Conservation (phyloP, 306 rosid genomes). For the Begonia fuchsioides region DNA sequence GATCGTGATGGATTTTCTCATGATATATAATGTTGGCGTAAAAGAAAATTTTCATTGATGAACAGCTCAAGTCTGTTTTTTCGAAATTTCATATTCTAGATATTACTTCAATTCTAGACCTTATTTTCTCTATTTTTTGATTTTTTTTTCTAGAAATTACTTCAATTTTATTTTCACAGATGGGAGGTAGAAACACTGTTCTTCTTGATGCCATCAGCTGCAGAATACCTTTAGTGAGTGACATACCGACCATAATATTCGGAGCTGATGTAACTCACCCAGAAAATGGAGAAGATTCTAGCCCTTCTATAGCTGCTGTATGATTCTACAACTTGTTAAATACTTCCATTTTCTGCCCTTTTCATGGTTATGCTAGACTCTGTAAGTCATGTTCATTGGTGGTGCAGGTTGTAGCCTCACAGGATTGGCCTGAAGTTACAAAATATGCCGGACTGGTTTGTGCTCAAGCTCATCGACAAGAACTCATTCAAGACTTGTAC, state of each 20-base stretch:
- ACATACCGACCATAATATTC: constrained; percentile 82
- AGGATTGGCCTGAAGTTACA: constrained; percentile 97
- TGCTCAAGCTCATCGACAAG: constrained; percentile 93
- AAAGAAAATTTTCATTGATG: too few species aligned
- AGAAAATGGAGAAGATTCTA: constrained; percentile 86
- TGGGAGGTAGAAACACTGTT: constrained; percentile 97
- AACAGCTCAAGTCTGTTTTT: too few species aligned
- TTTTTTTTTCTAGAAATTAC: too few species aligned
- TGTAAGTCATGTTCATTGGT: constrained; percentile 15
- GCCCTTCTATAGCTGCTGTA: constrained; percentile 95
- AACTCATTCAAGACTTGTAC: constrained; percentile 80
- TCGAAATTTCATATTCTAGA: too few species aligned
- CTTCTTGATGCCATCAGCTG: constrained; percentile 90
- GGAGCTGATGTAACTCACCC: constrained; percentile 97
- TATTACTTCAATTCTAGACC: too few species aligned
- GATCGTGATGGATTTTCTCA: too few species aligned
- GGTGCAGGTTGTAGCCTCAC: constrained; percentile 85
- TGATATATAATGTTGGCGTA: too few species aligned
- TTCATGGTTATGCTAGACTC: neutral
- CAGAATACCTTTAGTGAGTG: constrained; percentile 86
- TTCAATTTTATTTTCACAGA: constrained; percentile 52
- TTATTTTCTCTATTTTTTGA: too few species aligned
- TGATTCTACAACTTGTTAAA: constrained; percentile 1
- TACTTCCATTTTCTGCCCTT: neutral
- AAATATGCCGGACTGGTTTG: constrained; percentile 88